Evolutionary conservation across 768 basidiomycete genomes (phyloP), one percentile per base, ranked within the genome.

Genomic region (Serendipita vermifera): DNA sequence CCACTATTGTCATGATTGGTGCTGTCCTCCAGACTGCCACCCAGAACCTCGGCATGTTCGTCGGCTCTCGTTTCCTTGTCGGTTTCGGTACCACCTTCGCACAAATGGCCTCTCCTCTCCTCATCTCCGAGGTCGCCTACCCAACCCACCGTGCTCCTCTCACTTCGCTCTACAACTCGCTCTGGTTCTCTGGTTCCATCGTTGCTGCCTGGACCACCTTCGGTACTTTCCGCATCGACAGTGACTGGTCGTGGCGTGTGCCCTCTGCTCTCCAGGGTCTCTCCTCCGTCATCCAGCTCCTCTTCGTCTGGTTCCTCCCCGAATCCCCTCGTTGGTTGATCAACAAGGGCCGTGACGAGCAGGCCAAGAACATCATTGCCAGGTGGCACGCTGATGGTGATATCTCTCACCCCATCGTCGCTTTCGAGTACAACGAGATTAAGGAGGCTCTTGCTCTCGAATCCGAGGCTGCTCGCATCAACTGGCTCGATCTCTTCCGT

Each of bases 241-340:
- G 63, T 62, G 77, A 79, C 22, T 89, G 84, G 85, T 71, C 84
- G 26, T 92, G 89, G 88, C 83, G 91, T 63, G 73, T 87, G 54
- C 87, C 87, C 17, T 87, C 85, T 14, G 65, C 77, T 31, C 72
- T 87, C 17, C 86, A 92, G 70, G 82, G 70, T 54, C 64, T 82
- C 39, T 85, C 86, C 2, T 80, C 87, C 2, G 57, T 84, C 57
- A 55, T 83, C 46, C 86, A 90, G 66, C 65, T 91, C 55, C 54
- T 61, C 60, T 66, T 91, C 35, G 70, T 91, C 61, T 79, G 75
- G 66, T 81, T 85, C 68, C 74, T 72, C 7, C 88, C 88, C 33
- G 90, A 93, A 67, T 86, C 83, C 1, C 91, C 91, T 43, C 81
- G 88, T 75, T 93, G 76, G 77, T 70, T 91, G 60, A 66, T 91